Evolutionary conservation across 805 yeast species (phyloP), one percentile per base, ranked within the genome.

Genomic region (Saturnispora serradocipensis): DNA sequence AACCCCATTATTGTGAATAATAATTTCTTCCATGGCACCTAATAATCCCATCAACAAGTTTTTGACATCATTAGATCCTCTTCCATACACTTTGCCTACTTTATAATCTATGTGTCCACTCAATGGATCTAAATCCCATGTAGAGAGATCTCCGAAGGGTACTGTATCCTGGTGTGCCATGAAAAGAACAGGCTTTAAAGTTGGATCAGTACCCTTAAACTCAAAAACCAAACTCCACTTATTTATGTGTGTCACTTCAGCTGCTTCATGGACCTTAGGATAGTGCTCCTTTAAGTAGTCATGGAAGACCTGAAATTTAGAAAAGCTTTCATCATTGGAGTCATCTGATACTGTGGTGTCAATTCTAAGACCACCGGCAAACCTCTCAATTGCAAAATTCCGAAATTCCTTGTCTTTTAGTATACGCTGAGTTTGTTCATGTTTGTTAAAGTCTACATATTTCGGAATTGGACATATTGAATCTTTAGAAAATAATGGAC

Each of bases 161-260:
- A 86, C 95, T 5, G 82, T 87, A 60, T 86, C 95, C 64, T 80
- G 85, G 63, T 86, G 95, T 1, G 91, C 90, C 62, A 84, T 79
- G 48, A 86, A 71, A 64, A 86, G 59, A 32, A 82, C 56, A 7
- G 95, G 95, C 62, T 83, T 81, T 54, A 81, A 67, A 6, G 62
- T 48, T 20, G 61, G 42, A 47, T 76, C 60, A 5, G 76, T 63
- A 5, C 95, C 93, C 53, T 73, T 61, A 77, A 86, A 78, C 16
- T 86, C 81, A 62, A 71, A 74, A 2, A 87, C 71, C 50, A 87
- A 67, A 3, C 86, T 88, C 56, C 78, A 77, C 5, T 78, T 72
- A 63, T 85, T 85, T 50, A 84, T 77, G 18, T 67, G 72, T 54
- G 75, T 79, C 13, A 82, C 72, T 44, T 75, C 69, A 52, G 82